A percentile compares a stretch with the other conserved stretches of the same genome.
phyloP scores from a whole-genome alignment of 495 filamentous ascomycete genomes.

The Mycothermus thermophilus region DNA sequence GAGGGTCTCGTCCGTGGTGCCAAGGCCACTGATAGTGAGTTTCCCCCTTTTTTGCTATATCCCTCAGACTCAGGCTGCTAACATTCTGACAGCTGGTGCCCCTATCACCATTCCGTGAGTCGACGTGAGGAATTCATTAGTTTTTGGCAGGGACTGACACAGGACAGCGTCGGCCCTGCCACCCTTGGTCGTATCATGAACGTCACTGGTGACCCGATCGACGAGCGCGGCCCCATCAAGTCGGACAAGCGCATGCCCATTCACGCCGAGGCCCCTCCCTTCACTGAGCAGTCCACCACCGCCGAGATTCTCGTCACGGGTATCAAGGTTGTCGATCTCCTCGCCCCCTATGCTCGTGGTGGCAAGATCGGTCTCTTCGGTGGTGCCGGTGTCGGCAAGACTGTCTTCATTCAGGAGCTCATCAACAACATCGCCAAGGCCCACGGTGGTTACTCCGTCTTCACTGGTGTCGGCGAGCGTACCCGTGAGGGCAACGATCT shows the following conservation, averaged over 20 bases:
- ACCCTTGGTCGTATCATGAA: constrained; percentile 99
- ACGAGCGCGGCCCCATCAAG: constrained; percentile 98
- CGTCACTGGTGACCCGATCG: constrained; percentile 99
- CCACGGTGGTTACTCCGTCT: constrained; percentile 99
- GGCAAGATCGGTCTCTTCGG: constrained; percentile 99
- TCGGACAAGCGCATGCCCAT: constrained; percentile 73
- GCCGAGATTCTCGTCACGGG: constrained; percentile 96
- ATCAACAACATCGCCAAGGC: constrained; percentile 99
- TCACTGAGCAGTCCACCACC: constrained; percentile 86
- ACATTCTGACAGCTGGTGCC: constrained; percentile 45
- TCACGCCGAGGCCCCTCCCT: constrained; percentile 81
- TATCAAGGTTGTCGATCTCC: constrained; percentile 99
- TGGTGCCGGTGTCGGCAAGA: constrained; percentile 99
- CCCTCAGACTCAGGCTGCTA: constrained; percentile 2
- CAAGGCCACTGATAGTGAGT: constrained; percentile 55
- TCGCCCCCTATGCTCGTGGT: constrained; percentile 98
- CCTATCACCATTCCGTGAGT: constrained; percentile 81
- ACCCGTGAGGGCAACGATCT: constrained; percentile 99
- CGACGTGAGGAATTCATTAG: not conserved
- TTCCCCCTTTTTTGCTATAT: not conserved
- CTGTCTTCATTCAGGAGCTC: constrained; percentile 99
- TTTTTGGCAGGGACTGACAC: constrained; percentile 6
- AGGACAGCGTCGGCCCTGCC: constrained; percentile 57
- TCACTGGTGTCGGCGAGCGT: constrained; percentile 99
- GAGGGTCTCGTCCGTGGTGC: constrained; percentile 94